These are phyloP conservation scores for Metschnikowia sp. DNA, from an alignment of 805 yeast species.

Conservation along the genomic window DNA sequence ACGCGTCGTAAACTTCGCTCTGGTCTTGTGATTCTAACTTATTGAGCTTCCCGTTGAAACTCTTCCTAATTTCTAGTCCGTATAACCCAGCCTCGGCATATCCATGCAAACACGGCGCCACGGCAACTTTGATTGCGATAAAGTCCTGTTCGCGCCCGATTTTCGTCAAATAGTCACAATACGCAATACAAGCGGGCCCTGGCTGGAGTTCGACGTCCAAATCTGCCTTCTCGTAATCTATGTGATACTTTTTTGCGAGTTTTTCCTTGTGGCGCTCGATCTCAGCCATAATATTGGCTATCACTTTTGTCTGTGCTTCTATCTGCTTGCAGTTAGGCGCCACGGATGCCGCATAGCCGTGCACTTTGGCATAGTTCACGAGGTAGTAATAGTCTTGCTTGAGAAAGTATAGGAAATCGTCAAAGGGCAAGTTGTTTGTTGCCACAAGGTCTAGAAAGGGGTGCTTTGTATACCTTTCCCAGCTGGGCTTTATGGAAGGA, in stretches of 20 bases:
- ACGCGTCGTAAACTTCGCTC: conserved; percentile 38
- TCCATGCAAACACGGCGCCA: conserved; percentile 76
- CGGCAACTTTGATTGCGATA: conserved; percentile 62
- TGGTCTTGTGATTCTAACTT: conserved; percentile 16
- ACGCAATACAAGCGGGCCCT: conserved; percentile 55
- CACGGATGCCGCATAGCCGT: conserved; percentile 58
- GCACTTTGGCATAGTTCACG: conserved; percentile 63
- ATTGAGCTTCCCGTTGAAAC: conserved; percentile 20
- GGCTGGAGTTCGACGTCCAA: conserved; percentile 47
- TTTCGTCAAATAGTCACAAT: conserved; percentile 56
- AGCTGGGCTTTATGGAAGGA: conserved; percentile 49
- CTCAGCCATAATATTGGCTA: conserved; percentile 53
- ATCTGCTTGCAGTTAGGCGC: conserved; percentile 55
- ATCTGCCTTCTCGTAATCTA: conserved; percentile 33
- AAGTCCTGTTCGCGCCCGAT: conserved; percentile 55
- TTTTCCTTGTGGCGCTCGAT: conserved; percentile 52
- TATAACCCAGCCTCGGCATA: conserved; percentile 54
- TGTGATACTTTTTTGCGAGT: conserved; percentile 38
- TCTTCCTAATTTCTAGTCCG: conserved; percentile 23
- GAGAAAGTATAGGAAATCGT: conserved; percentile 51
- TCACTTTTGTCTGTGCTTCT: conserved; percentile 47
- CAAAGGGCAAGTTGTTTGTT: conserved; percentile 44
- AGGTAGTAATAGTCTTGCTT: conserved; percentile 70
- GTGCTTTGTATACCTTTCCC: conserved; percentile 61
- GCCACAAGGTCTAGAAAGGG: conserved; percentile 57